A percentile compares a stretch with the other conserved stretches of the same genome.
phyloP scores from a whole-genome alignment of 2,329 filamentous ascomycete species.

The Cladophialophora bantiana region DNA sequence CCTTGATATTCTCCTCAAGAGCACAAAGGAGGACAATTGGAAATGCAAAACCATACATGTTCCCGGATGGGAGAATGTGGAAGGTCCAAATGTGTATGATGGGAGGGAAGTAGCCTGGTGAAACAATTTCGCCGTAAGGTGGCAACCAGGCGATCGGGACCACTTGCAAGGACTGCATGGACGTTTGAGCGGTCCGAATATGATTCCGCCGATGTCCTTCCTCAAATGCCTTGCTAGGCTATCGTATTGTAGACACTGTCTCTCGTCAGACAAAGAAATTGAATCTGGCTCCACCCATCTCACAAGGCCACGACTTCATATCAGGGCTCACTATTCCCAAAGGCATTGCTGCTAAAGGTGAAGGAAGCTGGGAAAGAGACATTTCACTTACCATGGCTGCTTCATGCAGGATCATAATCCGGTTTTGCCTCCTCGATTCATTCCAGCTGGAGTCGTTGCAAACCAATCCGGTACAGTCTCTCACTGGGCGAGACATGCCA shows the following conservation, averaged over 20 bases:
- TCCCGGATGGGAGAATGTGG: constrained; percentile 47
- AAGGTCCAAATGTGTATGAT: constrained; percentile 49
- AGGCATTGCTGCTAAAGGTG: too few species aligned
- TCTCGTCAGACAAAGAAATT: neutral
- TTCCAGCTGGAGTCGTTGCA: neutral
- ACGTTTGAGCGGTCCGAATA: neutral
- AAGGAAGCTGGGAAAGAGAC: neutral
- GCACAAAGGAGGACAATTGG: constrained; percentile 52
- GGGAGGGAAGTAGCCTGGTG: constrained; percentile 48
- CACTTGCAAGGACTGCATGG: neutral
- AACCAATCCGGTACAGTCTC: neutral
- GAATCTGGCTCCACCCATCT: too few species aligned
- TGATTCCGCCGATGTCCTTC: neutral
- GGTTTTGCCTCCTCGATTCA: neutral
- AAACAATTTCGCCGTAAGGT: neutral
- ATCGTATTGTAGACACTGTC: neutral
- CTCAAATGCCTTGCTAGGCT: neutral
- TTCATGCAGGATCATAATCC: neutral
- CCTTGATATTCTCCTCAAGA: constrained; percentile 54
- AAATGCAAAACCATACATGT: constrained; percentile 57
- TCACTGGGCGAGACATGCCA: neutral
- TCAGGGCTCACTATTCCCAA: too few species aligned
- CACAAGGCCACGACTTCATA: too few species aligned
- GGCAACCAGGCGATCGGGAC: neutral
- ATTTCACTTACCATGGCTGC: neutral